Evolutionary conservation across 1,284 basidiomycete species (phyloP).

Genomic region (Irpex rosettiformis): DNA sequence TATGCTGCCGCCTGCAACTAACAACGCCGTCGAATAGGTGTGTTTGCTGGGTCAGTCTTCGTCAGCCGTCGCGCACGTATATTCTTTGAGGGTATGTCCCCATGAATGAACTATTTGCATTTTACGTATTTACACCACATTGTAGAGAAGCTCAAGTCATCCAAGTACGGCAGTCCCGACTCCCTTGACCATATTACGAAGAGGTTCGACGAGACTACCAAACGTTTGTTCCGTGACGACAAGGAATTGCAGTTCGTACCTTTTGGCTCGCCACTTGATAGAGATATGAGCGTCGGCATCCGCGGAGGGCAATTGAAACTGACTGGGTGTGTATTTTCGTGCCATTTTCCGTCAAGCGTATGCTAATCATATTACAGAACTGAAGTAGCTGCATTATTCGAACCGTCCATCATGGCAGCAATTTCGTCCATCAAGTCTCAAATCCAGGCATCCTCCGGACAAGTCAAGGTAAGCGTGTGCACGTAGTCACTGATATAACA

Average conservation of each 20-base stretch:
- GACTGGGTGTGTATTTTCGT: slow-evolving; percentile 46
- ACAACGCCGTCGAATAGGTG: slow-evolving; percentile 36
- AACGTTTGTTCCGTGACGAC: slow-evolving; percentile 67
- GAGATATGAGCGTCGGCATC: slow-evolving; percentile 64
- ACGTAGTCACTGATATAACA: not conserved
- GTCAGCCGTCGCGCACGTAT: slow-evolving; percentile 67
- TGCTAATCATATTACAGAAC: slow-evolving; percentile 28
- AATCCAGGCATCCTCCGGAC: slow-evolving; percentile 60
- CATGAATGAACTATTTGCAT: not conserved
- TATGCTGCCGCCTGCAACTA: slow-evolving; percentile 4
- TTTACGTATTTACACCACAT: slow-evolving; percentile 5
- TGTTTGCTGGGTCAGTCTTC: slow-evolving; percentile 79
- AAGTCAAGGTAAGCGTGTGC: slow-evolving; percentile 48
- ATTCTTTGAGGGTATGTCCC: slow-evolving; percentile 55
- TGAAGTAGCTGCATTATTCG: slow-evolving; percentile 70
- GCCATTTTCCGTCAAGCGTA: not conserved
- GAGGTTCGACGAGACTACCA: slow-evolving; percentile 77
- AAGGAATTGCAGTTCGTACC: slow-evolving; percentile 65
- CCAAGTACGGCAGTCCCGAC: slow-evolving; percentile 66
- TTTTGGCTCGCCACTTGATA: slow-evolving; percentile 77
- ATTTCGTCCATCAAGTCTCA: slow-evolving; percentile 66
- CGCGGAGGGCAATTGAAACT: slow-evolving; percentile 67
- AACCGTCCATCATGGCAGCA: slow-evolving; percentile 72
- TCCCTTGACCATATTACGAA: slow-evolving; percentile 69
- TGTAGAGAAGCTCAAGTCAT: slow-evolving; percentile 63